Evolutionary conservation across 192 early-diverging fungal species (phyloP), one percentile per base, ranked within the genome.

Genomic region (Coemansia sp.): DNA sequence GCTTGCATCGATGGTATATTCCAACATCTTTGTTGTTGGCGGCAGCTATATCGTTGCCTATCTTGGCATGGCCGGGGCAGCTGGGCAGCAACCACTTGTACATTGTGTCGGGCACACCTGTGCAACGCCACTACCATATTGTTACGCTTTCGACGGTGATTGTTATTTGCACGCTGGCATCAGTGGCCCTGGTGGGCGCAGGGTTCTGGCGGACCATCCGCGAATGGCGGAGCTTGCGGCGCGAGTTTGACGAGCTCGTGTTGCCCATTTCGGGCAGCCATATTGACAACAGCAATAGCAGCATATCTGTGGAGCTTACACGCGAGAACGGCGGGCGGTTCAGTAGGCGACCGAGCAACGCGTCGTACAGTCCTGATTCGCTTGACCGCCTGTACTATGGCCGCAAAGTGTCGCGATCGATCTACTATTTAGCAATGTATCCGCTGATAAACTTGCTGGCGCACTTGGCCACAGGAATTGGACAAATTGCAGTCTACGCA

Each of bases 371-470:
- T 31, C 73, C 79, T 0, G 79, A 81, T 45, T 75, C 73, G 14
- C 64, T 81, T 11, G 79, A 81, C 49, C 72, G 79, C 14, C 62
- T 81, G 26, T 81, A 81, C 61, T 81, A 81, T 45, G 79, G 79
- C 31, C 79, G 79, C 64, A 75, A 72, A 59, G 79, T 81, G 22
- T 75, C 79, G 25, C 73, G 79, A 29, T 81, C 79, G 10, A 81
- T 81, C 12, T 81, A 81, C 38, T 81, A 81, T 50, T 51, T 81
- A 62, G 79, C 79, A 4, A 58, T 81, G 67, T 81, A 81, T 26
- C 79, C 79, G 37, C 31, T 75, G 27, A 75, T 81, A 31, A 81
- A 81, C 61, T 58, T 81, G 41, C 29, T 81, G 45, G 79, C 73
- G 3, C 79, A 81, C 37, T 19, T 81, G 67, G 63, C 72, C 26